Conservation (phyloP, 192 early-diverging fungal species). For the Mortierella alpina region DNA sequence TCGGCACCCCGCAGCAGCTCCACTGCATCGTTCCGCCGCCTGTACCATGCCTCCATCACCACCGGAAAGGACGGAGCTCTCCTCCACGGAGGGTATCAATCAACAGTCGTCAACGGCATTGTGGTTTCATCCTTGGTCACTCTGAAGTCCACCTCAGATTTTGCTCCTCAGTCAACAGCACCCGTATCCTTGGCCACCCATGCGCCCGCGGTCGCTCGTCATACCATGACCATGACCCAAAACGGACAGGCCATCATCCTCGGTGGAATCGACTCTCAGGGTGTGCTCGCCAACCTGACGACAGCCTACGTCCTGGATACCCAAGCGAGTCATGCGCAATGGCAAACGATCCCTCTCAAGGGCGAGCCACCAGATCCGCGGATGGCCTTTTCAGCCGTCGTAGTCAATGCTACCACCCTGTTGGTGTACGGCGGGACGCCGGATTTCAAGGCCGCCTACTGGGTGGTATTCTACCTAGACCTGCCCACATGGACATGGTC, state of each 20-base stretch:
- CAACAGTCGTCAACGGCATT: slow-evolving; percentile 1
- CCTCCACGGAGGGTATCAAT: slow-evolving; percentile 30
- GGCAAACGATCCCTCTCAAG: slow-evolving; percentile 12
- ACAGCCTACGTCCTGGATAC: slow-evolving; percentile 35
- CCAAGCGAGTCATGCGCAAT: slow-evolving; percentile 8
- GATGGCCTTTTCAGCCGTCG: slow-evolving; percentile 18
- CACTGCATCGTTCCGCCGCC: slow-evolving; percentile 15
- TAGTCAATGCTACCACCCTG: slow-evolving; percentile 38
- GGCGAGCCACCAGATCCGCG: slow-evolving; percentile 29
- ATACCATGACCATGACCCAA: slow-evolving; percentile 34
- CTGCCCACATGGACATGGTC: slow-evolving; percentile 37
- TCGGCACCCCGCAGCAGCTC: not conserved
- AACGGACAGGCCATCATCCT: slow-evolving; percentile 36
- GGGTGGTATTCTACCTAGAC: slow-evolving; percentile 35
- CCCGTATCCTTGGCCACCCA: slow-evolving; percentile 18
- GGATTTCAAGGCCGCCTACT: slow-evolving; percentile 21
- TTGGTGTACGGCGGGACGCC: slow-evolving; percentile 29
- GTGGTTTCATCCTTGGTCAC: slow-evolving; percentile 32
- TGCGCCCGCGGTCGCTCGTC: slow-evolving; percentile 27
- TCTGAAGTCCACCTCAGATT: not conserved
- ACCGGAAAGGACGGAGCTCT: slow-evolving; percentile 40
- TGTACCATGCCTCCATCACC: slow-evolving; percentile 21
- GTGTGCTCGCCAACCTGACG: slow-evolving; percentile 13
- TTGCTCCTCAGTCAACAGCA: slow-evolving; percentile 3
- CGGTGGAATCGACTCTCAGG: slow-evolving; percentile 19